Conservation (phyloP, 176 grass and related monocot genomes). For the Avena eriantha region DNA sequence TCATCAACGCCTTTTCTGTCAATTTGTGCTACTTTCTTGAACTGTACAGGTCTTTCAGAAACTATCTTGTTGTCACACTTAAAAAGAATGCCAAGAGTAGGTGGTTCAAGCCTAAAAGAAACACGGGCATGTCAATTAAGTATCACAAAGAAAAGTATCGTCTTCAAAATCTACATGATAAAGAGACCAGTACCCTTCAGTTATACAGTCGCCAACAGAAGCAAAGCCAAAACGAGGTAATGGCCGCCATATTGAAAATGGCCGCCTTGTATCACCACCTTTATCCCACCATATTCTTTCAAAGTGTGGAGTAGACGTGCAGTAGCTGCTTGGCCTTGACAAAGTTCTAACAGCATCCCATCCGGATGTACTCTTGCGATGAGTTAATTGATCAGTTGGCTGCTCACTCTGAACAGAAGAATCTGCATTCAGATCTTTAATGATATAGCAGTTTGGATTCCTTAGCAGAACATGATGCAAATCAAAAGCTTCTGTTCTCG, state of each 20-base stretch:
- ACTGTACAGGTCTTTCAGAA: constrained; percentile 80
- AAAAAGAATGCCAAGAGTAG: constrained; percentile 80
- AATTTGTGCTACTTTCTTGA: constrained; percentile 90
- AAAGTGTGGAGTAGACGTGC: constrained; percentile 89
- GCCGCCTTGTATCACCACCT: constrained; percentile 72
- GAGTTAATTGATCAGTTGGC: constrained; percentile 49
- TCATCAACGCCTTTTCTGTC: constrained; percentile 77
- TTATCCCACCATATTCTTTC: constrained; percentile 99
- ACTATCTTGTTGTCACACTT: constrained; percentile 78
- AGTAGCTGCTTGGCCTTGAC: constrained; percentile 79
- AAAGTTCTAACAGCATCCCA: constrained; percentile 84
- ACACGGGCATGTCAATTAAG: constrained; percentile 32
- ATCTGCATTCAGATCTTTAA: constrained; percentile 57
- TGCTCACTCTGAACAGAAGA: constrained; percentile 50
- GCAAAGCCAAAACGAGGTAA: constrained; percentile 73
- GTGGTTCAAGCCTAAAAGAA: constrained; percentile 85
- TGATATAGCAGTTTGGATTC: constrained; percentile 67
- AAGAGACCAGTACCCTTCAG: constrained; percentile 75
- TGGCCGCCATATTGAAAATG: constrained; percentile 95
- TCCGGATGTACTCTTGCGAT: constrained; percentile 55
- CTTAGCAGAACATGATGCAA: constrained; percentile 89
- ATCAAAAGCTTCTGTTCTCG: constrained; percentile 59
- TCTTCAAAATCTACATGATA: constrained; percentile 23
- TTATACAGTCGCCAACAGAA: constrained; percentile 89
- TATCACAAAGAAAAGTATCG: constrained; percentile 27